Base-by-base conservation (phyloP, 1,284 basidiomycete genomes). In the Thecaphora thlaspeos region DNA sequence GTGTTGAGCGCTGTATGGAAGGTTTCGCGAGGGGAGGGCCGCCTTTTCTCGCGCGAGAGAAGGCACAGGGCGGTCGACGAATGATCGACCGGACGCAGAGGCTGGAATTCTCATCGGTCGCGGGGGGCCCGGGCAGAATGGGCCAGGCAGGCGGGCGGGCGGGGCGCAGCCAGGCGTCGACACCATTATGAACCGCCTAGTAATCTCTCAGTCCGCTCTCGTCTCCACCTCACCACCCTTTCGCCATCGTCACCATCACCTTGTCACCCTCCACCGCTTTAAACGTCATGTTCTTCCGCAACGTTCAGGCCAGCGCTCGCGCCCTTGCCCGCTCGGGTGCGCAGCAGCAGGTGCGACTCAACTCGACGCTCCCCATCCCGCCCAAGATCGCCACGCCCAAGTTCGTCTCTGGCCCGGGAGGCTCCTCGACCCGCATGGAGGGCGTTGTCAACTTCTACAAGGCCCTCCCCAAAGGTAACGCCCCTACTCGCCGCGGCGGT, bases 381-480 rank as follows among this genome's bases (percentile, higher is more conserved):
- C 92, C 92, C 50, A 96, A 96, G 83, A 88, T 96, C 76, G 91
- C 92, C 50, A 90, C 91, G 21, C 92, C 91, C 4, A 84, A 85
- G 55, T 86, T 89, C 71, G 87, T 94, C 61, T 89, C 91, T 80
- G 77, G 88, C 79, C 21, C 88, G 50, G 86, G 87, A 58, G 91
- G 90, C 64, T 84, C 86, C 54, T 88, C 87, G 51, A 85, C 84
- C 48, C 86, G 88, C 68, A 88, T 94, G 52, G 83, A 85, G 54
- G 85, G 86, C 37, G 88, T 95, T 76, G 90, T 95, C 65, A 85
- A 88, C 76, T 95, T 95, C 81, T 96, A 96, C 84, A 91, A 89
- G 68, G 90, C 89, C 79, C 84, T 96, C 44, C 92, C 91, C 68
- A 83, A 83, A 76, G 82, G 82, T 45, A 70, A 84, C 46, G 84